Evolutionary conservation across 1,139 yeast genomes (phyloP).

Genomic region (Chernovozyma aurita): DNA sequence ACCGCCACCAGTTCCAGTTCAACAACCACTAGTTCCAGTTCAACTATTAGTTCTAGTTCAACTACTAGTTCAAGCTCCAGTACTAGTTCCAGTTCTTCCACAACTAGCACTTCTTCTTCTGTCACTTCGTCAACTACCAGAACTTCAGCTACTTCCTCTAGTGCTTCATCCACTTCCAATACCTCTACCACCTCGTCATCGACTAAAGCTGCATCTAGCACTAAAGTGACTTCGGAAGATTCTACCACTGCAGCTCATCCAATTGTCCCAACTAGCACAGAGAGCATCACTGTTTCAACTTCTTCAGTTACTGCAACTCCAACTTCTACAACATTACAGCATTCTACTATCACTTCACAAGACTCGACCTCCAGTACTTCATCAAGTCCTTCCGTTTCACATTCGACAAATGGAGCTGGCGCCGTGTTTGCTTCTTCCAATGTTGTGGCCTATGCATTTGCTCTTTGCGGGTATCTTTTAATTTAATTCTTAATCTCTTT

Average conservation of each 20-base stretch:
- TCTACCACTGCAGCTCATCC: too few relatives aligned
- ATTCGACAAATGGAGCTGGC: not conserved
- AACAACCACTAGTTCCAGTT: not conserved
- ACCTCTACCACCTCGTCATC: not conserved
- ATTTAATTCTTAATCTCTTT: not conserved
- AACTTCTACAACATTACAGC: too few relatives aligned
- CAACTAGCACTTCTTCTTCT: constrained; percentile 6
- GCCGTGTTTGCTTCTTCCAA: not conserved
- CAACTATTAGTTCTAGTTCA: not conserved
- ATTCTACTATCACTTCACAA: too few relatives aligned
- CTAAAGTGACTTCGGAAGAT: too few relatives aligned
- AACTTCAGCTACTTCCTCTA: constrained; percentile 1
- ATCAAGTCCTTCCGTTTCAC: not conserved
- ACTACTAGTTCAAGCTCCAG: not conserved
- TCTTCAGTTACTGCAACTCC: too few relatives aligned
- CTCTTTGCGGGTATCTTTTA: constrained; percentile 5
- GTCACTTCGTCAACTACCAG: constrained; percentile 1
- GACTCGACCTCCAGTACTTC: not conserved
- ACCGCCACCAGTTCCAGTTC: constrained; percentile 5
- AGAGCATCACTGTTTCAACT: too few relatives aligned
- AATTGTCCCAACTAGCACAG: too few relatives aligned
- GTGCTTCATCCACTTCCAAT: constrained; percentile 1
- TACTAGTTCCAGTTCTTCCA: not conserved
- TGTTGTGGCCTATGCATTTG: constrained; percentile 3
- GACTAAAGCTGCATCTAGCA: not conserved